A percentile compares a stretch with the other conserved stretches of the same genome.
Conservation (phyloP, 805 yeast species). For the Candida saitoana region DNA sequence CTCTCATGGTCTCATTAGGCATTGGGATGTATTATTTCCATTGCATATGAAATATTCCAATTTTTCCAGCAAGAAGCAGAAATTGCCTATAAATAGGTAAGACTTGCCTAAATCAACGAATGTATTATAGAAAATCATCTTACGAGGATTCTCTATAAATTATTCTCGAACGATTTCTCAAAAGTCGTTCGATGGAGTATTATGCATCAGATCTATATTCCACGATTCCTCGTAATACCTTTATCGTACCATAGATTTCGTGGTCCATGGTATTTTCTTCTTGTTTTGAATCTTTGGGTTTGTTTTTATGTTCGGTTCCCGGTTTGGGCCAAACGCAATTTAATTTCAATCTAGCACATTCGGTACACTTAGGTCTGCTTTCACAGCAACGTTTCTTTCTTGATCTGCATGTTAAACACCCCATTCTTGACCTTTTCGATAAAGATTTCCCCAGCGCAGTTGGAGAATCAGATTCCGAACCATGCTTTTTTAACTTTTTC, state of each 20-base stretch:
- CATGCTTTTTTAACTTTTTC: not conserved
- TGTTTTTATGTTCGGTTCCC: constrained; percentile 59
- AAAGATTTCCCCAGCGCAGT: constrained; percentile 10
- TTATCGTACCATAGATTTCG: constrained; percentile 53
- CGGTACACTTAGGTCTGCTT: constrained; percentile 59
- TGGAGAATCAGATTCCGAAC: not conserved
- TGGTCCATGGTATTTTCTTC: constrained; percentile 53
- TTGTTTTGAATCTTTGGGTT: constrained; percentile 46
- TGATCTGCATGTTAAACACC: constrained; percentile 74
- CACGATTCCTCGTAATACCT: constrained; percentile 60
- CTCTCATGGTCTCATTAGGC: no score
- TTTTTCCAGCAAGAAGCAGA: no score
- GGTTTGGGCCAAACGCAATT: constrained; percentile 73
- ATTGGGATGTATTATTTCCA: no score
- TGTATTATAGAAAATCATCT: no score
- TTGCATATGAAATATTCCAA: no score
- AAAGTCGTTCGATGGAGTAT: no score
- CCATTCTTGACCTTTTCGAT: constrained; percentile 58
- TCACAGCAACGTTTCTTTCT: constrained; percentile 80
- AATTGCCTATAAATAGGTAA: no score
- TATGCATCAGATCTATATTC: constrained; percentile 33
- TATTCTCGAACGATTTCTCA: no score
- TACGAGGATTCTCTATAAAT: no score
- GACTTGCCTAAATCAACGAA: no score
- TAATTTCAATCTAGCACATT: constrained; percentile 61